phyloP scores from a whole-genome alignment of 257 asterid species.

The Solanum boliviense region DNA sequence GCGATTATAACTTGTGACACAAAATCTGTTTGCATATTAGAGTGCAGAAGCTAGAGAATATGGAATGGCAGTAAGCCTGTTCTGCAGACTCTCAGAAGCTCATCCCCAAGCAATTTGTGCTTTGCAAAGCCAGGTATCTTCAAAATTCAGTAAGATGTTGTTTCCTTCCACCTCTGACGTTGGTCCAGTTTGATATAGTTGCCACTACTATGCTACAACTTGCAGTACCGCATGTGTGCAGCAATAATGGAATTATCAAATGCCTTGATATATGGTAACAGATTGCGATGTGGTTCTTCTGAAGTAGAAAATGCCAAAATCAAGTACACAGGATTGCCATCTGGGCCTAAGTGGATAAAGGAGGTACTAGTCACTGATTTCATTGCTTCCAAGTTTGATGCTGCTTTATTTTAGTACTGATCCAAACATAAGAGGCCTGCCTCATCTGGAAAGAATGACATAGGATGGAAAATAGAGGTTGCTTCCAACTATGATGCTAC shows the following conservation, averaged over 20 bases:
- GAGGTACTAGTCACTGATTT: constrained; percentile 37
- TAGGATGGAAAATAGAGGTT: neutral
- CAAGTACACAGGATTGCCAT: constrained; percentile 33
- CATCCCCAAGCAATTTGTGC: constrained; percentile 98
- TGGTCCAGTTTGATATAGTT: neutral
- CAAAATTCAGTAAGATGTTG: constrained; percentile 1
- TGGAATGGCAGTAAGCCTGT: constrained; percentile 84
- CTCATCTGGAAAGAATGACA: neutral
- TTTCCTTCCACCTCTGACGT: neutral
- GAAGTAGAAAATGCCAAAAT: constrained; percentile 74
- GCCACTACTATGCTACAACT: constrained; percentile 15
- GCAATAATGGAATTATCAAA: constrained; percentile 88
- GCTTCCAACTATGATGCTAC: neutral
- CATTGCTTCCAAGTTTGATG: neutral
- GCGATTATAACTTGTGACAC: constrained; percentile 7
- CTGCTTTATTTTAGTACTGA: neutral
- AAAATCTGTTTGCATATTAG: constrained; percentile 23
- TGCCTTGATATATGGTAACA: constrained; percentile 82
- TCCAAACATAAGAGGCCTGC: neutral
- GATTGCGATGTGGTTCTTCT: constrained; percentile 78
- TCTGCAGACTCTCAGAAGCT: constrained; percentile 92
- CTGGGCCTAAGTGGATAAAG: constrained; percentile 65
- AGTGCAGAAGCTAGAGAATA: constrained; percentile 95
- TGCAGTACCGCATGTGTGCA: constrained; percentile 97
- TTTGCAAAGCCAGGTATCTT: constrained; percentile 70